A percentile compares a stretch with the other conserved stretches of the same genome.
These are phyloP conservation scores for Paradendryphiella salina DNA, from an alignment of 2,329 filamentous ascomycete genomes.

Conservation along the genomic window DNA sequence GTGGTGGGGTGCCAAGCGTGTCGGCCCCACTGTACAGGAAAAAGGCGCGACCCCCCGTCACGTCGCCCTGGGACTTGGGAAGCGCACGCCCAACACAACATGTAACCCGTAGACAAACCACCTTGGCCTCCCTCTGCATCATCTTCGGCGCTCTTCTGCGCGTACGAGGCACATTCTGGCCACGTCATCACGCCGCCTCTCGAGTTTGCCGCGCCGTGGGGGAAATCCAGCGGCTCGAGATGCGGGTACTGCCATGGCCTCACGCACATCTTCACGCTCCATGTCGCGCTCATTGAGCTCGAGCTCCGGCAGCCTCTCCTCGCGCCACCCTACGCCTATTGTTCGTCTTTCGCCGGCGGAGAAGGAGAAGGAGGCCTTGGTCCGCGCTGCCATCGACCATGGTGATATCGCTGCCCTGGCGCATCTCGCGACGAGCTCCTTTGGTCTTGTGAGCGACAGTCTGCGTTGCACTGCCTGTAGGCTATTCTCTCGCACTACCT, in stretches of 20 bases:
- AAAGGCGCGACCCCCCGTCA: conserved; percentile 21
- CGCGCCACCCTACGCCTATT: conserved; percentile 21
- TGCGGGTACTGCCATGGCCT: conserved; percentile 33
- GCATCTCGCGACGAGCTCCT: conserved; percentile 48
- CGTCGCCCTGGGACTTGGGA: conserved; percentile 15
- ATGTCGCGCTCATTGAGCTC: conserved; percentile 39
- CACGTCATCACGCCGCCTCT: conserved; percentile 12
- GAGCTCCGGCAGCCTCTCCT: conserved; percentile 34
- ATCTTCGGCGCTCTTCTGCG: conserved; percentile 7
- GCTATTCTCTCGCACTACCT: conserved; percentile 37
- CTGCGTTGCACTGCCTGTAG: conserved; percentile 77
- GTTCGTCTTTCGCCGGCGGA: conserved; percentile 27
- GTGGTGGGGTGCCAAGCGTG: conserved; percentile 20
- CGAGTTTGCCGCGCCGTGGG: neutral
- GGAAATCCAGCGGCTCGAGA: conserved; percentile 16
- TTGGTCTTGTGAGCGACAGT: conserved; percentile 54
- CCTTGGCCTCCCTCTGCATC: conserved; percentile 2
- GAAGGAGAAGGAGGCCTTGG: conserved; percentile 36
- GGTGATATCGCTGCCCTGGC: conserved; percentile 48
- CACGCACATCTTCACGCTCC: conserved; percentile 27
- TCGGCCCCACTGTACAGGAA: conserved; percentile 10
- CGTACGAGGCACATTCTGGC: conserved; percentile 8
- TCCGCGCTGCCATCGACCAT: conserved; percentile 50
- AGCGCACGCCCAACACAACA: conserved; percentile 10
- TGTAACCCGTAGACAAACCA: conserved; percentile 11